phyloP scores from a whole-genome alignment of 306 rosid genomes.

The Albizia julibrissin region DNA sequence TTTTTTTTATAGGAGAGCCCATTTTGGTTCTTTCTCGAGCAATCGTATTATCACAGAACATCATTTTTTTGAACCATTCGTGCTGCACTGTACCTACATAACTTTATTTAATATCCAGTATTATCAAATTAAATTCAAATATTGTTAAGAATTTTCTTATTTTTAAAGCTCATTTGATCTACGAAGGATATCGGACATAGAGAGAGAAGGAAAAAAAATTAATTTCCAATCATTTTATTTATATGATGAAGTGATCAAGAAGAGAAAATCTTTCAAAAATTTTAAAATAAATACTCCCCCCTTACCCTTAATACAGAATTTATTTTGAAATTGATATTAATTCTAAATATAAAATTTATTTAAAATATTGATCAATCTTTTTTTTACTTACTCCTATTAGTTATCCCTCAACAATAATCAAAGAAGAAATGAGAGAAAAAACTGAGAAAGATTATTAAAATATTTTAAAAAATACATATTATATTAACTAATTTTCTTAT shows the following conservation, averaged over 20 bases:
- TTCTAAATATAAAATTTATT: too few species aligned
- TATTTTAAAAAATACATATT: too few species aligned
- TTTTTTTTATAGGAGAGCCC: neutral
- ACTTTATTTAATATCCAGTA: too few species aligned
- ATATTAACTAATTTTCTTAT: too few species aligned
- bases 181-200: neutral
- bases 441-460: too few species aligned
- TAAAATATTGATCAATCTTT: too few species aligned
- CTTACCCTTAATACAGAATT: too few species aligned
- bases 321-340: too few species aligned
- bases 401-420: too few species aligned
- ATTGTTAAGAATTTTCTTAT: neutral
- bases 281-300: too few species aligned
- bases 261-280: neutral
- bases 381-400: too few species aligned
- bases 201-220: neutral
- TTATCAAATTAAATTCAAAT: neutral
- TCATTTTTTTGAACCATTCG: neutral
- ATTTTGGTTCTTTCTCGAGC: neutral
- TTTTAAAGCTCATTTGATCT: neutral
- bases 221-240: neutral
- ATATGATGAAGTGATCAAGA: neutral
- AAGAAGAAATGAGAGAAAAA: too few species aligned
- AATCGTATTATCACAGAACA: neutral
- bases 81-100: neutral